These are phyloP conservation scores for Salvia splendens DNA, from an alignment of 257 asterid genomes.

Conservation along the genomic window DNA sequence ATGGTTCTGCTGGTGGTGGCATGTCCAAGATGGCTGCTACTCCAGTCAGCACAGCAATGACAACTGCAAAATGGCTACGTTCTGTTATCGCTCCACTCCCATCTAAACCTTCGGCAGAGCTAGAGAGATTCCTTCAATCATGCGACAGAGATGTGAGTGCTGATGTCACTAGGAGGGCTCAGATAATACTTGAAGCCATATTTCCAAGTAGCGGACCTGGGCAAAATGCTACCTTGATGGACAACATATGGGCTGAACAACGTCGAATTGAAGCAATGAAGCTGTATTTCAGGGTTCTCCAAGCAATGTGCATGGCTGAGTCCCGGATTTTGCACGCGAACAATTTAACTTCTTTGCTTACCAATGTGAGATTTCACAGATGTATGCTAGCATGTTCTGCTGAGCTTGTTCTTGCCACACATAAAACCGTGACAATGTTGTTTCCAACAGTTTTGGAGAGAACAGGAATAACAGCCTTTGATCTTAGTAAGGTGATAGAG, in stretches of 20 bases:
- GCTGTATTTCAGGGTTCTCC: slow-evolving; percentile 87
- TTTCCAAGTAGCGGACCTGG: slow-evolving; percentile 91
- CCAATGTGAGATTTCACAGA: slow-evolving; percentile 95
- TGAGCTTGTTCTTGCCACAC: slow-evolving; percentile 98
- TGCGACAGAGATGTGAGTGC: slow-evolving; percentile 82
- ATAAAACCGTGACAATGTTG: slow-evolving; percentile 92
- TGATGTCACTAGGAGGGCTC: slow-evolving; percentile 86
- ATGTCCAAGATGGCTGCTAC: slow-evolving; percentile 68
- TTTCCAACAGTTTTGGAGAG: slow-evolving; percentile 95
- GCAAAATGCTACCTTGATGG: slow-evolving; percentile 83
- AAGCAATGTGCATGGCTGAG: slow-evolving; percentile 90
- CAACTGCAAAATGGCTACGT: slow-evolving; percentile 93
- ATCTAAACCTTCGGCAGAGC: slow-evolving; percentile 78
- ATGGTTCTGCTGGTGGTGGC: slow-evolving; percentile 45
- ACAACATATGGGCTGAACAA: slow-evolving; percentile 92
- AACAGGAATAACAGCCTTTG: slow-evolving; percentile 97
- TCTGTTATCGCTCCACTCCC: slow-evolving; percentile 88
- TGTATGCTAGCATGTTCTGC: slow-evolving; percentile 99
- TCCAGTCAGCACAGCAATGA: slow-evolving; percentile 98
- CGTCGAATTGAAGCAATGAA: slow-evolving; percentile 90
- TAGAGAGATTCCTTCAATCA: slow-evolving; percentile 74
- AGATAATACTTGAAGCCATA: slow-evolving; percentile 86
- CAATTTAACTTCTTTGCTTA: slow-evolving; percentile 82
- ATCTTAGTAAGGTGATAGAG: slow-evolving; percentile 98
- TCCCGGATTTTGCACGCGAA: slow-evolving; percentile 71